Percentiles rank a stretch among this genome's conserved stretches.
phyloP scores from a whole-genome alignment of 495 filamentous ascomycete genomes.

The Collariella sp. region DNA sequence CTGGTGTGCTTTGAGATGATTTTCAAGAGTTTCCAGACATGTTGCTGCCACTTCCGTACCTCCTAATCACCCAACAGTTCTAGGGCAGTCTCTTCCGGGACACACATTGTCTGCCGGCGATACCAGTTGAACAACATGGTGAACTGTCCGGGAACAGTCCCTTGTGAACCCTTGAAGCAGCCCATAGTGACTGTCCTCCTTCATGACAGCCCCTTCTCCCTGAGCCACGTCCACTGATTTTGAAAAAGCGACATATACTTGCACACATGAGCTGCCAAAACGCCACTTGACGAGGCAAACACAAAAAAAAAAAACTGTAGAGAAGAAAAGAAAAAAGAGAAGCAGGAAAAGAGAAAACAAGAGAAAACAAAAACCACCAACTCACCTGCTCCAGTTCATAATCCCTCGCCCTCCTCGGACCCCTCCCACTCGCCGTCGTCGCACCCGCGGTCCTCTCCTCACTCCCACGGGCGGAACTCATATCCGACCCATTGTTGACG shows the following conservation, averaged over 20 bases:
- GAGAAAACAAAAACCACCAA: constrained; percentile 21
- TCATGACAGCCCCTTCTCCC: not conserved
- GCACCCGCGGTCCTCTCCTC: constrained; percentile 71
- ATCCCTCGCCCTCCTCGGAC: constrained; percentile 61
- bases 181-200: no score
- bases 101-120: no score
- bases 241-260: not conserved
- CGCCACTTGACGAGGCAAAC: not conserved
- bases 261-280: not conserved
- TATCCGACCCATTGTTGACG: constrained; percentile 51
- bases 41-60: no score
- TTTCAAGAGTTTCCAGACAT: no score
- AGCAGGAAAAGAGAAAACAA: constrained; percentile 1
- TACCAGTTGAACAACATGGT: no score
- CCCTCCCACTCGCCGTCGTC: constrained; percentile 53
- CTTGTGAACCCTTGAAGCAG: not conserved
- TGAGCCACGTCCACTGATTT: not conserved
- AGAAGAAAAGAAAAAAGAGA: not conserved
- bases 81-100: no score
- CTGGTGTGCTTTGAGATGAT: no score
- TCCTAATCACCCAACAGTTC: no score
- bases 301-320: not conserved
- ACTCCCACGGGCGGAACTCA: constrained; percentile 73
- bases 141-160: not conserved
- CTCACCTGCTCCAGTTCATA: constrained; percentile 81